Evolutionary conservation across 2,329 filamentous ascomycete species (phyloP).

Genomic region (Ambrosiella beaveri): DNA sequence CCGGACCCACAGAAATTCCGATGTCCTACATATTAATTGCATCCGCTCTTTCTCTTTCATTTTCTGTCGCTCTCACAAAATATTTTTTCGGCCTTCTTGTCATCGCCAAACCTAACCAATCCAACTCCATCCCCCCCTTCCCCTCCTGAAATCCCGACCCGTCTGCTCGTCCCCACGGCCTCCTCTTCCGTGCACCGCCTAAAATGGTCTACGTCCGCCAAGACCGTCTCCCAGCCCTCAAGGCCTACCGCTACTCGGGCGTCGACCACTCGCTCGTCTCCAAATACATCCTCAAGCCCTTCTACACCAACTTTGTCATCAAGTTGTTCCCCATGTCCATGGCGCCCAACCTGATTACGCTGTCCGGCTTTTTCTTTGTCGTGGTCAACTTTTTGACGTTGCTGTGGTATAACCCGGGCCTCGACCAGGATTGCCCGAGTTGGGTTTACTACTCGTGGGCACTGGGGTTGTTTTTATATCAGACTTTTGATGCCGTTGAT

Average conservation of each 20-base stretch:
- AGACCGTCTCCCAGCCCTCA: slow-evolving; percentile 70
- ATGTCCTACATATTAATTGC: too few relatives aligned
- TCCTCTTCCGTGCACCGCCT: not conserved
- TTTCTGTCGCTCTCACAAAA: not conserved
- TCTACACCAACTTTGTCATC: slow-evolving; percentile 91
- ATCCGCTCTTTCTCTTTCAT: not conserved
- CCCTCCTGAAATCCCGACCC: not conserved
- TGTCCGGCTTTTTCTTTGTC: slow-evolving; percentile 81
- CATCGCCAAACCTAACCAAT: too few relatives aligned
- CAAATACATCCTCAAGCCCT: slow-evolving; percentile 89
- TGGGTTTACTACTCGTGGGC: slow-evolving; percentile 97
- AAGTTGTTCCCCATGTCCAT: slow-evolving; percentile 88
- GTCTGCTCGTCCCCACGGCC: not conserved
- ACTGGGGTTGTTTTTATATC: slow-evolving; percentile 79
- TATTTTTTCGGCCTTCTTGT: not conserved
- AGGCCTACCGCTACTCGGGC: slow-evolving; percentile 86
- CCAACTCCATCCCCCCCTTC: not conserved
- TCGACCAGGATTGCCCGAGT: slow-evolving; percentile 79
- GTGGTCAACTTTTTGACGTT: slow-evolving; percentile 77
- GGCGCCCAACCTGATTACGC: slow-evolving; percentile 77
- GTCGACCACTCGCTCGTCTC: slow-evolving; percentile 84
- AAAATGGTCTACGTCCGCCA: slow-evolving; percentile 92
- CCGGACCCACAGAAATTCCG: too few relatives aligned
- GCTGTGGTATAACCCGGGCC: slow-evolving; percentile 86
- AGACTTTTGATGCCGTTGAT: slow-evolving; percentile 96